Evolutionary conservation across 208 protist genomes (phyloP).

Genomic region (Naegleria gruberi): DNA sequence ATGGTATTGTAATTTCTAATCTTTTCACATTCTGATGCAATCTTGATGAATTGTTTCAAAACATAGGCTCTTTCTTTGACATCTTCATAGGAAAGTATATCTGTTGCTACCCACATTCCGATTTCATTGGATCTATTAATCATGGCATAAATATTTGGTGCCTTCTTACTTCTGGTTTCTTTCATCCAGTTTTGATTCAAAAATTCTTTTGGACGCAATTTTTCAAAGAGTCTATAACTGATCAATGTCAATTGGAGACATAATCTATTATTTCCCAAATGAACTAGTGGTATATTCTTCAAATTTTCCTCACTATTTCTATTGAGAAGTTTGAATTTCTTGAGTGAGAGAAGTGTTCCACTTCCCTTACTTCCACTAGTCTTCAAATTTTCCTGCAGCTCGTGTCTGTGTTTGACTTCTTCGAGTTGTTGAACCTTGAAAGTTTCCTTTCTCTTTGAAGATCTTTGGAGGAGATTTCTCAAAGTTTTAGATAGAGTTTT

Average conservation of each 20-base stretch:
- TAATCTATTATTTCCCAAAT: neutral
- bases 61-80: slow-evolving; percentile 25
- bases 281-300: neutral
- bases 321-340: slow-evolving; percentile 26
- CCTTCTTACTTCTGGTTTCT: neutral
- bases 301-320: neutral
- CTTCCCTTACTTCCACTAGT: neutral
- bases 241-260: neutral
- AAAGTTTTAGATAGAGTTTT: neutral
- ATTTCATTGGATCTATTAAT: slow-evolving; percentile 36
- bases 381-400: neutral
- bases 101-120: neutral
- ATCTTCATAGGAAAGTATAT: slow-evolving; percentile 23
- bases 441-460: neutral
- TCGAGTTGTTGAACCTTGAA: slow-evolving; percentile 8
- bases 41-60: slow-evolving; percentile 30
- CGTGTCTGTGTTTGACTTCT: neutral
- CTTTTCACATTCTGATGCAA: neutral
- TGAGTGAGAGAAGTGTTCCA: slow-evolving; percentile 13
- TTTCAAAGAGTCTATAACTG: neutral
- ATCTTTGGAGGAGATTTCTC: neutral
- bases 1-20: slow-evolving; percentile 32
- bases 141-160: slow-evolving; percentile 32
- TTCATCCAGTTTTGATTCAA: slow-evolving; percentile 31
- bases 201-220: slow-evolving; percentile 3